phyloP scores from a whole-genome alignment of 148 eudicot species.

The Nepenthes mirabilis region DNA sequence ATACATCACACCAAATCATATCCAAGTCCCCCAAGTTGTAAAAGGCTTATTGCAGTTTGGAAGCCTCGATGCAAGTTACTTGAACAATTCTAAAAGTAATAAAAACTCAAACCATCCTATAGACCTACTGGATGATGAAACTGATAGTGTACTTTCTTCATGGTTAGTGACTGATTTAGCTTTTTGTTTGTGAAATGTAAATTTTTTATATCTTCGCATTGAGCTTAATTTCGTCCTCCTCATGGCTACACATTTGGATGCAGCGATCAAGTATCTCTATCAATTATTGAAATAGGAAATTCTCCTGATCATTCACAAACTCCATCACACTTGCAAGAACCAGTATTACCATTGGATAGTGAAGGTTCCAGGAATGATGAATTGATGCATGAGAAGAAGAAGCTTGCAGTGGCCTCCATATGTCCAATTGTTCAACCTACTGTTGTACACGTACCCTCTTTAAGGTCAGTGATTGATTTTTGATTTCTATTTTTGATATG shows the following conservation, averaged over 20 bases:
- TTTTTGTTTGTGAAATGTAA: no score
- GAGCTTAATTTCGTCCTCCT: background rate
- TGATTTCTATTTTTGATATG: no score
- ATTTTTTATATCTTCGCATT: background rate
- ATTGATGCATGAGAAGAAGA: background rate
- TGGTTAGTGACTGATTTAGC: conserved; percentile 19
- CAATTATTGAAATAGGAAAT: conserved; percentile 20
- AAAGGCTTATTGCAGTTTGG: conserved; percentile 48
- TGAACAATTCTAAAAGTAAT: conserved; percentile 6
- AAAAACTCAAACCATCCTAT: conserved; percentile 1
- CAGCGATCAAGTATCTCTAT: conserved; percentile 31
- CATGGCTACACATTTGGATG: conserved; percentile 4
- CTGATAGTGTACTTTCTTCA: conserved; percentile 15
- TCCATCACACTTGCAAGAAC: no score
- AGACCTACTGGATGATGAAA: conserved; percentile 16
- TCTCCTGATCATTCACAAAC: conserved; percentile 13
- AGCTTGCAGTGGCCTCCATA: no score
- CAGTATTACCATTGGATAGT: conserved; percentile 10
- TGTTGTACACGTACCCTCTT: conserved; percentile 3
- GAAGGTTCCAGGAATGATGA: background rate
- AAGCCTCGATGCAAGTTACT: conserved; percentile 33
- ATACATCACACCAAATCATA: conserved; percentile 53
- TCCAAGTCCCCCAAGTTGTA: conserved; percentile 51
- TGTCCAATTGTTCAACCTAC: no score
- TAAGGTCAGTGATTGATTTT: conserved; percentile 21